These are phyloP conservation scores for Sporothrix sp. DNA, from an alignment of 2,329 filamentous ascomycete genomes.

Conservation along the genomic window DNA sequence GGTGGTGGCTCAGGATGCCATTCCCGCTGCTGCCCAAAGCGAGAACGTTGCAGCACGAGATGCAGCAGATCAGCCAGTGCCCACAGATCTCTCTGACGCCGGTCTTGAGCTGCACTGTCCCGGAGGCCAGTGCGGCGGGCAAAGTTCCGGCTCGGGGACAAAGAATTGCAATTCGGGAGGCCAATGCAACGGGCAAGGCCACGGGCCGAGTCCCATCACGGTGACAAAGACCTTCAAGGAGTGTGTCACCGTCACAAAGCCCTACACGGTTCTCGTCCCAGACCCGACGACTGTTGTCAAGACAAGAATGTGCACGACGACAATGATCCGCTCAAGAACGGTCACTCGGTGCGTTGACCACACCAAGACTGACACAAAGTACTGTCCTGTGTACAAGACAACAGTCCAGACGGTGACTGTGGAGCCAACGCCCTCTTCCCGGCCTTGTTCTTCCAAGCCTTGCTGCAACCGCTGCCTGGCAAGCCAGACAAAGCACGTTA, in stretches of 20 bases:
- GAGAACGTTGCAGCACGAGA: not conserved
- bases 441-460: conserved; percentile 1
- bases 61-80: not conserved
- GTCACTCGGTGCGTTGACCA: conserved; percentile 12
- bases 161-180: too few relatives aligned
- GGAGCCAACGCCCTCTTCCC: not conserved
- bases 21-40: not conserved
- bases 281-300: conserved; percentile 9
- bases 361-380: conserved; percentile 11
- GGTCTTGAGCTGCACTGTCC: not conserved
- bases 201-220: not conserved
- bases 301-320: conserved; percentile 8
- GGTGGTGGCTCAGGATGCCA: not conserved
- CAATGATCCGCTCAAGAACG: conserved; percentile 5
- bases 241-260: conserved; percentile 5
- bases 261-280: conserved; percentile 4
- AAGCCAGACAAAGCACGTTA: conserved; percentile 5
- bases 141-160: too few relatives aligned
- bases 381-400: conserved; percentile 9
- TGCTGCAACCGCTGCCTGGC: not conserved
- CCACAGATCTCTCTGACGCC: not conserved
- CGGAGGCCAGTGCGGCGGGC: not conserved
- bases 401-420: conserved; percentile 9
- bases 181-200: not conserved
- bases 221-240: conserved; percentile 7